phyloP scores from a whole-genome alignment of 2,329 filamentous ascomycete genomes.

The Colletotrichum lupini region DNA sequence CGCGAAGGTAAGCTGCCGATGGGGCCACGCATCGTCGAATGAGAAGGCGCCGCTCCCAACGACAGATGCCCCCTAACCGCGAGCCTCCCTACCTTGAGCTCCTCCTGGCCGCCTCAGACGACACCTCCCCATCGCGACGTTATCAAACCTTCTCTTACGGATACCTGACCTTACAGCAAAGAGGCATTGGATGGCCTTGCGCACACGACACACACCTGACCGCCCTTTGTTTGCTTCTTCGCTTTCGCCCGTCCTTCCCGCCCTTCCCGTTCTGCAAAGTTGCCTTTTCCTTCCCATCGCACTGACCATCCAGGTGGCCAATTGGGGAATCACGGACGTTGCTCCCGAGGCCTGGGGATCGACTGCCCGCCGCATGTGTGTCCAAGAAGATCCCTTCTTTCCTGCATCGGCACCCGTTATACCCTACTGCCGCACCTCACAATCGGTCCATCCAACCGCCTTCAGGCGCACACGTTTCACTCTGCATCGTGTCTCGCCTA shows the following conservation, averaged over 20 bases:
- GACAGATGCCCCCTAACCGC: constrained; percentile 19
- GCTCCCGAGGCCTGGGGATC: constrained; percentile 6
- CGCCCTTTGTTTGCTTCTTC: constrained; percentile 1
- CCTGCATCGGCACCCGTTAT: constrained; percentile 4
- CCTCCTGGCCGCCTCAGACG: neutral
- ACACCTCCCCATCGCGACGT: constrained; percentile 7
- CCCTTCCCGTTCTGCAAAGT: neutral
- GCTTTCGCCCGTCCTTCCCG: constrained; percentile 2
- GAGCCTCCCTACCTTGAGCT: constrained; percentile 16
- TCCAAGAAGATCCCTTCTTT: constrained; percentile 22
- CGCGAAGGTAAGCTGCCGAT: neutral
- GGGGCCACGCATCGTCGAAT: constrained; percentile 16
- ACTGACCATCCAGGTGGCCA: constrained; percentile 16
- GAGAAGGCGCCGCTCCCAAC: constrained; percentile 4
- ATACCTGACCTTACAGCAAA: neutral
- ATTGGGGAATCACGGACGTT: constrained; percentile 20
- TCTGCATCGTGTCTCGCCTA: neutral
- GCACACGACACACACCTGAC: neutral
- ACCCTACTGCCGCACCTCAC: neutral
- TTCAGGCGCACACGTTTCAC: neutral
- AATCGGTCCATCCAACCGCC: neutral
- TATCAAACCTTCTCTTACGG: neutral
- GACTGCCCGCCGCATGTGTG: neutral
- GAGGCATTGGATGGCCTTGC: neutral
- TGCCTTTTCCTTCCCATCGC: neutral